A percentile compares a stretch with the other conserved stretches of the same genome.
These are phyloP conservation scores for Asterella californica DNA, from an alignment of 225 moss, liverwort and hornwort species.

Conservation along the genomic window DNA sequence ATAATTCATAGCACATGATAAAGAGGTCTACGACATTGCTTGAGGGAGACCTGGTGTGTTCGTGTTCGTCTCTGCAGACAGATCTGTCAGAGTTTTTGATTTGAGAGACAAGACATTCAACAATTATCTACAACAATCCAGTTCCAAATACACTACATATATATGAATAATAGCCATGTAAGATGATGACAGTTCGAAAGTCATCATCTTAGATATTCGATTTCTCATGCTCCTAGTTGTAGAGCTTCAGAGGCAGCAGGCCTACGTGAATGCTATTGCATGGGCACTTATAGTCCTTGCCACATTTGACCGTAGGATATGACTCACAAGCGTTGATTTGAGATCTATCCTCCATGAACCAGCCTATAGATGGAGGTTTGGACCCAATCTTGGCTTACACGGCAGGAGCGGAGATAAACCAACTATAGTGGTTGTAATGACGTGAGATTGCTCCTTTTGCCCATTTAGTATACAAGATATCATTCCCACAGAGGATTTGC, in stretches of 20 bases:
- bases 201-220: conserved; percentile 80
- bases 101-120: conserved; percentile 81
- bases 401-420: conserved; percentile 86
- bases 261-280: conserved; percentile 76
- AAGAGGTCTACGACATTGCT: conserved; percentile 87
- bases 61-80: conserved; percentile 90
- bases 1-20: conserved; percentile 83
- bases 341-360: conserved; percentile 79
- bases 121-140: conserved; percentile 82
- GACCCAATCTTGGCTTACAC: conserved; percentile 93
- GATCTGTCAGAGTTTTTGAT: conserved; percentile 86
- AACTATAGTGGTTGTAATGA: conserved; percentile 96
- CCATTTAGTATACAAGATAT: too few species aligned
- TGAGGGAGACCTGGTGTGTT: conserved; percentile 90
- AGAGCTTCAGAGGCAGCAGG: conserved; percentile 85
- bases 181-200: conserved; percentile 87
- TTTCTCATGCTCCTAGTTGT: conserved; percentile 79
- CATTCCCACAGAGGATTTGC: too few species aligned
- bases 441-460: too few species aligned
- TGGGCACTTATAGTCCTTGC: conserved; percentile 93
- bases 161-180: conserved; percentile 83
- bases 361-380: conserved; percentile 68
- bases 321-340: conserved; percentile 89
- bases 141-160: conserved; percentile 70
- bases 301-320: conserved; percentile 90